Evolutionary conservation across 106 monocot genomes (phyloP).

Genomic region (Vanilla planifolia): DNA sequence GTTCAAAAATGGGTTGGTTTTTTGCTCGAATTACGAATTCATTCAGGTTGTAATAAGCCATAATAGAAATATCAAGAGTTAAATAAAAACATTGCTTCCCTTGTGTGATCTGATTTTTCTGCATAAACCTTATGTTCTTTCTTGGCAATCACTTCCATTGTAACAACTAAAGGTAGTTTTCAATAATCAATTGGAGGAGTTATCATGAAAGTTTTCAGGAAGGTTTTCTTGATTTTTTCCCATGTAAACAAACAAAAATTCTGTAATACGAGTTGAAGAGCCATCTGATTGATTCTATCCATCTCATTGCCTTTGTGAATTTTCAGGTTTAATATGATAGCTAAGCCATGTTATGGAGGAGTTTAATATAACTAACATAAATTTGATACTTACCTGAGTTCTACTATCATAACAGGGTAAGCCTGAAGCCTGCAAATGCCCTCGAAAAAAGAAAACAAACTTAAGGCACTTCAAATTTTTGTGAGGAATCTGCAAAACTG

Average conservation of each 20-base stretch:
- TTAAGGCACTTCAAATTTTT: background rate
- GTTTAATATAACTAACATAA: background rate
- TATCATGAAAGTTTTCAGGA: no score
- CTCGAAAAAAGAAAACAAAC: no score
- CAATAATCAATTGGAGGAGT: no score
- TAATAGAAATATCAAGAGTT: background rate
- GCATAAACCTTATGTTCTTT: no score
- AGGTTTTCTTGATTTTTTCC: no score
- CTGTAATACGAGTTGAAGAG: no score
- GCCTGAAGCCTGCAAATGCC: conserved; percentile 20
- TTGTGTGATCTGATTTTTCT: no score
- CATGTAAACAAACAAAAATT: no score
- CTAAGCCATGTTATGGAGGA: background rate
- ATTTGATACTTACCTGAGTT: conserved; percentile 22
- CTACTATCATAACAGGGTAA: conserved; percentile 11
- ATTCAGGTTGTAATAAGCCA: background rate
- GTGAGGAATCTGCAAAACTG: background rate
- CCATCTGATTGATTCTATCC: background rate
- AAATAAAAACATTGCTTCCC: no score
- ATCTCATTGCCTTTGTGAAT: no score
- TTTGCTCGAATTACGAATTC: background rate
- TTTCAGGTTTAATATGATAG: background rate
- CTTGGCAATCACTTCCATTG: no score
- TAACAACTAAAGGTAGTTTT: no score
- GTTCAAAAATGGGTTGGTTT: background rate